Evolutionary conservation across 768 basidiomycete genomes (phyloP).

Genomic region (Calocera viscosa): DNA sequence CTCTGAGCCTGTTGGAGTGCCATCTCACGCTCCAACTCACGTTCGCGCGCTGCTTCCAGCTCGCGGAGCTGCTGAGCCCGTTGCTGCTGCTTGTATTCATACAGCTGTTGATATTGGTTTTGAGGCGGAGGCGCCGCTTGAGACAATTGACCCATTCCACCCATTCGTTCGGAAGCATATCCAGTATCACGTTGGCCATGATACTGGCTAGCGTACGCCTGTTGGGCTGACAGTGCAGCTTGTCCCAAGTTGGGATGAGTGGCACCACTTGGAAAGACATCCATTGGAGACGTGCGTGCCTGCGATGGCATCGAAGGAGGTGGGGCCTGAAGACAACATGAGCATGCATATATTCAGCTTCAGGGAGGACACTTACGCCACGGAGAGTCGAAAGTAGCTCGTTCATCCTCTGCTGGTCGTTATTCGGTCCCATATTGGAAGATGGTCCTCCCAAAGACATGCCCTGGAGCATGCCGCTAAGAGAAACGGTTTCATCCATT

Average conservation of each 20-base stretch:
- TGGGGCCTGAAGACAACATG: not conserved
- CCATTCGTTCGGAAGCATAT: not conserved
- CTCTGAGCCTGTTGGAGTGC: not conserved
- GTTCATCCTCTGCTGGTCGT: slow-evolving; percentile 7
- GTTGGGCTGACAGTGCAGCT: not conserved
- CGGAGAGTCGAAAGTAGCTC: not conserved
- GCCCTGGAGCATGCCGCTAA: not conserved
- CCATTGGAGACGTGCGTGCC: not conserved
- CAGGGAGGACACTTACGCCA: not conserved
- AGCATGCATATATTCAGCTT: not conserved
- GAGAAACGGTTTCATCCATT: not conserved
- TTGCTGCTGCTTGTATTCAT: slow-evolving; percentile 5
- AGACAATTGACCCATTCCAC: not conserved
- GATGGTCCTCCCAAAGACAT: not conserved
- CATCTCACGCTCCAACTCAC: not conserved
- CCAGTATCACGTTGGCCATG: not conserved
- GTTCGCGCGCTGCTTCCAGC: not conserved
- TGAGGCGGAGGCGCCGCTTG: not conserved
- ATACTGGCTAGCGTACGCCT: not conserved
- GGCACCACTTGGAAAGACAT: not conserved
- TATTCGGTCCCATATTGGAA: not conserved
- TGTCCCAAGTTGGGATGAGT: not conserved
- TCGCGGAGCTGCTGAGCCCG: not conserved
- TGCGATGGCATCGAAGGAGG: not conserved
- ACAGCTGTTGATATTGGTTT: slow-evolving; percentile 1